Base-by-base conservation (phyloP, 2,329 filamentous ascomycete species). In the Piedraia hortae region DNA sequence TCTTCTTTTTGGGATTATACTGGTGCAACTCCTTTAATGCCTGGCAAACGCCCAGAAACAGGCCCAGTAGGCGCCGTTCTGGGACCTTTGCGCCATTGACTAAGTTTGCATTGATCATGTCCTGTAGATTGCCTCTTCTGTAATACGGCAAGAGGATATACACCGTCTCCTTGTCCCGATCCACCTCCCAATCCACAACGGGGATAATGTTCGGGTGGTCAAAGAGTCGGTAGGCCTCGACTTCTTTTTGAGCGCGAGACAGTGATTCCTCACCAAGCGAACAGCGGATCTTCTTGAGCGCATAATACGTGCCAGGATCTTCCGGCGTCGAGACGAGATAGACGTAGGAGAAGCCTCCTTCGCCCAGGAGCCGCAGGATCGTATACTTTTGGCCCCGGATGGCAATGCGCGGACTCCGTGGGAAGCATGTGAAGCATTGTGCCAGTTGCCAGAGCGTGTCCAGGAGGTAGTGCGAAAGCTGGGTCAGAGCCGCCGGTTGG, bases 281-380 rank as follows among this genome's bases (percentile, higher is more conserved):
- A 55, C 85, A 97, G 42, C 82, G 70, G 46, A 97, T 97, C 59
- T 97, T 97, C 50, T 97, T 97, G 29, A 93, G 66, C 10, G 85
- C 85, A 46, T 89, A 82, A 46, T 89, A 82, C 20, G 90, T 62
- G 37, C 82, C 66, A 27, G 74, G 72, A 23, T 65, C 71, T 24
- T 63, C 56, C 21, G 72, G 82, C 46, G 91, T 80, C 55, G 93
- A 74, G 28, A 97, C 85, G 27, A 97, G 73, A 51, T 97, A 97
- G 36, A 97, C 85, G 48, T 93, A 97, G 32, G 78, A 90, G 56
- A 97, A 97, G 39, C 85, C 85, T 43, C 85, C 85, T 71, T 97
- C 85, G 45, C 85, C 85, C 3, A 97, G 59, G 22, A 97, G 56
- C 28, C 85, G 72, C 36, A 89, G 54, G 43, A 97, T 88, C 58